Evolutionary conservation across 129 eudicot species (phyloP).

Genomic region (Helianthus tuberosus): DNA sequence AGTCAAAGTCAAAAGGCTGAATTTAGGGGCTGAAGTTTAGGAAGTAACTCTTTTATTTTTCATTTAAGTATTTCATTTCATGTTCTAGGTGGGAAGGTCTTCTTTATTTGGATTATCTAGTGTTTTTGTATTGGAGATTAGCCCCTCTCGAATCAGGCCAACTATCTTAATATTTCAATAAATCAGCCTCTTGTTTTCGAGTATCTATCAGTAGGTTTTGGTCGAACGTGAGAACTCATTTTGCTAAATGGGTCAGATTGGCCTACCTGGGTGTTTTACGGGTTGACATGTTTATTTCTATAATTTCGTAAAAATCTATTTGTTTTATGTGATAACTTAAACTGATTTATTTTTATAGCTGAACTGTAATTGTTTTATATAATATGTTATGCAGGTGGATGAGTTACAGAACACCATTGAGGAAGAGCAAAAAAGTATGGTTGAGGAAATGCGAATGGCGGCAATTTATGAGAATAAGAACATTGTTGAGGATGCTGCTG

Average conservation of each 20-base stretch:
- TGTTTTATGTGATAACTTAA: not conserved
- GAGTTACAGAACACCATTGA: constrained; percentile 89
- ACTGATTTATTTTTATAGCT: no score
- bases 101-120: no score
- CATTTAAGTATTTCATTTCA: no score
- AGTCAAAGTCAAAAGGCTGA: no score
- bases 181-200: no score
- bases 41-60: no score
- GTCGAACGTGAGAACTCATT: not conserved
- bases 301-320: not conserved
- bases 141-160: no score
- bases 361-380: not conserved
- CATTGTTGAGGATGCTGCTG: constrained; percentile 60
- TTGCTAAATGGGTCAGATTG: not conserved
- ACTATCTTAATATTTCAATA: no score
- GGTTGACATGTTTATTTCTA: not conserved
- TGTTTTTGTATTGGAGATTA: no score
- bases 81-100: no score
- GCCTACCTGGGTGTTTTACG: not conserved
- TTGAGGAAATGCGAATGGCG: constrained; percentile 82
- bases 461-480: constrained; percentile 66
- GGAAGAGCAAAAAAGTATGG: constrained; percentile 78
- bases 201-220: no score
- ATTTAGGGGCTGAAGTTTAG: no score
- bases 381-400: constrained; percentile 61